phyloP scores from a whole-genome alignment of 345 rosid genomes.

The Laguncularia racemosa region DNA sequence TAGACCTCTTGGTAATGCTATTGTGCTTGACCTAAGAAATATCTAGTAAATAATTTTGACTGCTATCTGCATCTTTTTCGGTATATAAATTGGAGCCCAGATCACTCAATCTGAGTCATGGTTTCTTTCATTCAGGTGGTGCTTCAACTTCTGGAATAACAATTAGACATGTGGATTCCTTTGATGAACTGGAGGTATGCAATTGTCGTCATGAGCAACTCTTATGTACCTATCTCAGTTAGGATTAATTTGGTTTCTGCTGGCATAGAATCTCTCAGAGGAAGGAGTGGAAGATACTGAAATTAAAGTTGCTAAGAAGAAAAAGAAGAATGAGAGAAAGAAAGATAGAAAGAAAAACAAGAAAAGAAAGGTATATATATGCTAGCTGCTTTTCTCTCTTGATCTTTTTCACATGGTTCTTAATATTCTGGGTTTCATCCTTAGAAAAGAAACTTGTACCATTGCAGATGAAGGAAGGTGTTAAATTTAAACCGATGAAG shows the following conservation, averaged over 20 bases:
- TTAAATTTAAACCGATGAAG: neutral
- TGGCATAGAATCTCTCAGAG: no score
- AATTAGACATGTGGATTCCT: constrained; percentile 60
- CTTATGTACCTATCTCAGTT: no score
- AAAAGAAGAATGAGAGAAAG: constrained; percentile 1
- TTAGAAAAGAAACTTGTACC: neutral
- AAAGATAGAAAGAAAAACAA: constrained; percentile 11
- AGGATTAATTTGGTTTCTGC: constrained; percentile 4
- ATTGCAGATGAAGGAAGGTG: constrained; percentile 5
- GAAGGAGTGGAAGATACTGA: neutral
- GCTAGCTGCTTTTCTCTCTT: neutral
- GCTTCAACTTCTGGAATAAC: constrained; percentile 48
- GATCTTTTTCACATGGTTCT: no score
- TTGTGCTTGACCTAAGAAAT: no score
- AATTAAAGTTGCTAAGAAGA: neutral
- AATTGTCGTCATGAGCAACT: neutral
- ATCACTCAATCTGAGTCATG: neutral
- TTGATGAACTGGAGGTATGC: constrained; percentile 35
- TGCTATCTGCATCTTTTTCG: neutral
- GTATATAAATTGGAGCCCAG: neutral
- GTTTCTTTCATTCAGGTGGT: constrained; percentile 35
- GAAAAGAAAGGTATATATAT: constrained; percentile 12
- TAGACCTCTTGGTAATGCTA: no score
- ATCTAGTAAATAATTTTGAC: neutral
- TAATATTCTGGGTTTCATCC: neutral